These are phyloP conservation scores for Phlebopus sp. DNA, from an alignment of 1,284 basidiomycete species.

Conservation along the genomic window DNA sequence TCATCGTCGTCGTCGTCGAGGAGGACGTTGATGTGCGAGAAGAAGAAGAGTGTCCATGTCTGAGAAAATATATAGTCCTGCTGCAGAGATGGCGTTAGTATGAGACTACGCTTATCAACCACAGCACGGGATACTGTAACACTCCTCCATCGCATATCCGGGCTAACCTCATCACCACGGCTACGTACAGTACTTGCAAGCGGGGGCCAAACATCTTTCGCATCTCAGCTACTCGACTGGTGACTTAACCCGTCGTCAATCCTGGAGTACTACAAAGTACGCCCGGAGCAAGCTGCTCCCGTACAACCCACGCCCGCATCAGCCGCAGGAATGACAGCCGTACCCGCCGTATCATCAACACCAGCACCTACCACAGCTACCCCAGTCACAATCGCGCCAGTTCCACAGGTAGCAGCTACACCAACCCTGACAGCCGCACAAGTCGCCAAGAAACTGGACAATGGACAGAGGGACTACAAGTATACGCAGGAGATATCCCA, in stretches of 20 bases:
- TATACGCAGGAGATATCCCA: constrained; percentile 79
- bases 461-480: constrained; percentile 53
- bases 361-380: constrained; percentile 15
- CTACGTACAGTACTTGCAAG: too few relatives aligned
- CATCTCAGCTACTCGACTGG: too few relatives aligned
- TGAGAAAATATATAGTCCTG: neutral
- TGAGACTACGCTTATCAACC: neutral
- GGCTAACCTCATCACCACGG: too few relatives aligned
- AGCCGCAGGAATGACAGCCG: neutral
- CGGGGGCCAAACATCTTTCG: too few relatives aligned
- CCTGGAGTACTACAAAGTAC: constrained; percentile 30
- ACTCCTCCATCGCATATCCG: too few relatives aligned
- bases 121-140: too few relatives aligned
- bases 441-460: constrained; percentile 18
- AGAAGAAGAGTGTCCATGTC: too few relatives aligned
- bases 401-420: constrained; percentile 5
- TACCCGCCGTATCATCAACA: constrained; percentile 23
- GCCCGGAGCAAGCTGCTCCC: constrained; percentile 22
- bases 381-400: constrained; percentile 3
- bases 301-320: constrained; percentile 22
- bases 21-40: too few relatives aligned
- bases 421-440: constrained; percentile 10
- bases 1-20: constrained; percentile 9
- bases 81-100: constrained; percentile 1
- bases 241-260: neutral